These are phyloP conservation scores for Nannochloropsis granulata DNA, from an alignment of 108 stramenopile species.

Conservation along the genomic window DNA sequence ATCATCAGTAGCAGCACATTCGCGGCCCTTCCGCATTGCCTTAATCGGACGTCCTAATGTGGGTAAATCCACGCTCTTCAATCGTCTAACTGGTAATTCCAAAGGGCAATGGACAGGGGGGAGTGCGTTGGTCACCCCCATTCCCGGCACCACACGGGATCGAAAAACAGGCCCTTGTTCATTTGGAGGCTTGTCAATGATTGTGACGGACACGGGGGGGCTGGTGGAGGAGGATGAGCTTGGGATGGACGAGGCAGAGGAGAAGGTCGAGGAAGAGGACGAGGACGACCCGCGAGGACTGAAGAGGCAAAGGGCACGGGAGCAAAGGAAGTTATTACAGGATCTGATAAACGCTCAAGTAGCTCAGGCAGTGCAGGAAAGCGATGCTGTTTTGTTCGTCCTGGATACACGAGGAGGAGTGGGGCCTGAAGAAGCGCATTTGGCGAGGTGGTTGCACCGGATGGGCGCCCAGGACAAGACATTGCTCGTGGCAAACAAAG, in stretches of 20 bases:
- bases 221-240: neutral
- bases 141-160: conserved; percentile 26
- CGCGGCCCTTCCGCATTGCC: conserved; percentile 4
- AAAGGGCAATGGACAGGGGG: conserved; percentile 6
- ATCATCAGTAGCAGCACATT: no score
- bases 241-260: neutral
- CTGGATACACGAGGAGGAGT: neutral
- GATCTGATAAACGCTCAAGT: neutral
- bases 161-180: neutral
- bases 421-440: neutral
- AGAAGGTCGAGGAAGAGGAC: neutral
- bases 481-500: neutral
- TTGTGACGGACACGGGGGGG: neutral
- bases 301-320: neutral
- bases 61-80: conserved; percentile 40
- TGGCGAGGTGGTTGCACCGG: neutral
- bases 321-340: neutral
- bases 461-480: neutral
- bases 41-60: conserved; percentile 38
- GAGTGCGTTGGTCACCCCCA: conserved; percentile 23
- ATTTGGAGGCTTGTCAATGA: neutral
- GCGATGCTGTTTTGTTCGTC: neutral
- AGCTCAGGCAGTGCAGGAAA: neutral
- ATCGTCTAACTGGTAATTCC: neutral
- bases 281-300: neutral